These are phyloP conservation scores for Linum lewisii DNA, from an alignment of 345 rosid genomes.

Conservation along the genomic window DNA sequence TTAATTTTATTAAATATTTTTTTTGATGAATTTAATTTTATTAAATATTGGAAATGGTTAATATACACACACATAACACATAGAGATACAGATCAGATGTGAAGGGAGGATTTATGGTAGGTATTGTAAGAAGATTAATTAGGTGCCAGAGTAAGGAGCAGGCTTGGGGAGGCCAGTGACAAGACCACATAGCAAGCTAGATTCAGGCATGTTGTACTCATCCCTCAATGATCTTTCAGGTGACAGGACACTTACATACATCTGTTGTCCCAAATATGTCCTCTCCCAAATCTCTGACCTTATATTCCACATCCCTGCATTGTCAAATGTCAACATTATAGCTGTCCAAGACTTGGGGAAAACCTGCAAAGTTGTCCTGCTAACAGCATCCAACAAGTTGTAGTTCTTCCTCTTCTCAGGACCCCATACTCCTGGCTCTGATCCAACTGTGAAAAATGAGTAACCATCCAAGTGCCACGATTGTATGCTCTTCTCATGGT, in stretches of 20 bases:
- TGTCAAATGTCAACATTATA: constrained; percentile 3
- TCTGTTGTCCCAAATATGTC: not conserved
- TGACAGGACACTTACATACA: not conserved
- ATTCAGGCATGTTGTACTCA: not conserved
- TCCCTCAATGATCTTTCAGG: constrained; percentile 1
- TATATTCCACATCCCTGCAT: constrained; percentile 3
- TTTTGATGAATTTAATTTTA: no score
- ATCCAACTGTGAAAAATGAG: not conserved
- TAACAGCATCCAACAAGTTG: not conserved
- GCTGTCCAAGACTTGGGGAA: constrained; percentile 2
- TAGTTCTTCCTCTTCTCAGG: constrained; percentile 7
- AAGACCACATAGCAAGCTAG: not conserved
- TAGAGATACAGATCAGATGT: no score
- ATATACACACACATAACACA: no score
- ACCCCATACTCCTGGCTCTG: not conserved
- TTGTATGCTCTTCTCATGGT: constrained; percentile 5
- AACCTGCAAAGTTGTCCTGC: constrained; percentile 4
- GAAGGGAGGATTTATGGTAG: no score
- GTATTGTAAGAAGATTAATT: no score
- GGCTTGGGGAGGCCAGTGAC: not conserved
- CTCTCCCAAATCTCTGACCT: constrained; percentile 2
- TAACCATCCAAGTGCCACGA: constrained; percentile 1
- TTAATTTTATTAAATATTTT: no score
- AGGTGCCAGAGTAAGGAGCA: not conserved
- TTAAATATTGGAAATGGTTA: no score